Evolutionary conservation across 148 eudicot genomes (phyloP), one percentile per base, ranked within the genome.

Genomic region (Rhododendron williamsianum): DNA sequence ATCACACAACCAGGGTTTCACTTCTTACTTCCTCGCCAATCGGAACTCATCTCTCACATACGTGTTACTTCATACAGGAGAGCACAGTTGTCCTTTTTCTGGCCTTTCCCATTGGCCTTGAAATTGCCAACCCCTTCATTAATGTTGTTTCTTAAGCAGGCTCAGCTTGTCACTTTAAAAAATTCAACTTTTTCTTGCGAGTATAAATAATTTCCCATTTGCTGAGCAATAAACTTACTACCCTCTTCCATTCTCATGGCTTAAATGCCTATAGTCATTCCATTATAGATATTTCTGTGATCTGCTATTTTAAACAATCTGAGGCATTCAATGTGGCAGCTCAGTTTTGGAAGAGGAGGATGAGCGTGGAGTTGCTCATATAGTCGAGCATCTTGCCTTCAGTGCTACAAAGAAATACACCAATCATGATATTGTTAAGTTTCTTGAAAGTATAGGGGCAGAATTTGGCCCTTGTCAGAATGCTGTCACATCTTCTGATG

Each of bases 391-490:
- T 91, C 93, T 95, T 78, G 98, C 98, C 76, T 95, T 95, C 87
- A 95, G 95, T 87, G 96, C 98, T 81, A 95, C 98, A 60, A 87
- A 92, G 86, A 95, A 92, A 58, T 95, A 94, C 87, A 89, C 96
- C 45, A 93, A 95, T 88, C 98, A 95, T 84, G 98, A 95, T 84
- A 92, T 95, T 77, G 90, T 95, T 19, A 94, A 90, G 83, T 95
- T 95, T 93, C 92, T 95, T 74, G 98, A 95, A 85, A 95, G 98
- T 87, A 89, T 95, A 71, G 98, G 98, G 85, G 98, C 97, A 73
- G 98, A 93, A 85, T 95, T 95, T 85, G 98, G 98, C 85, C 95
- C 98, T 84, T 95, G 98, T 89, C 98, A 94, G 83, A 94, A 95
- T 90, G 98, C 98, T 36, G 87, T 90, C 80, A 95, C 98, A 30